Evolutionary conservation across 1,284 basidiomycete genomes (phyloP), one percentile per base, ranked within the genome.

Genomic region (Irpex lacteus): DNA sequence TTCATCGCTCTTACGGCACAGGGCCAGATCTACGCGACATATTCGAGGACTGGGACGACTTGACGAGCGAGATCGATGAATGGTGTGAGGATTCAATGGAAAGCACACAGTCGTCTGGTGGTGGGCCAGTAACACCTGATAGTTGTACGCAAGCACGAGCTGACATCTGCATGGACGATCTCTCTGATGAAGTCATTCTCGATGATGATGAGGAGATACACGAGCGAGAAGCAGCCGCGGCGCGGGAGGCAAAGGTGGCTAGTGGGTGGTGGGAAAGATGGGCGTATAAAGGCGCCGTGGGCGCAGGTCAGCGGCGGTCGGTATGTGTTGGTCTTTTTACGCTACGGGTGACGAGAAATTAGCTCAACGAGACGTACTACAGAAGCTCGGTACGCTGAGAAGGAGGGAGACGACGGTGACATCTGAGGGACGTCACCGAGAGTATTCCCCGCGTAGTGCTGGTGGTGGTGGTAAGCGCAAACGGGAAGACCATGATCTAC

Each of bases 181-280:
- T 64, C 36, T 69, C 65, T n/a, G 71, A 68, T 59, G 64, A 64
- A 47, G 57, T 66, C 57, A 65, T 67, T 9, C n/a, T 63, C 40
- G 66, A 66, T 44, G 68, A 67, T 26, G 71, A 67, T 26, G 71
- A 69, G 60, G 70, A 66, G 63, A 61, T 65, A 54, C 63, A 66
- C 44, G 58, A 60, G 44, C 61, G 65, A 56, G 56, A 55, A 26
- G 60, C 26, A 26, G 26, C 60, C 53, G 73, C 74, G 57, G 69
- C 74, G 64, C 77, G 79, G 59, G 73, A 74, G 44, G 76, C 80
- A 57, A 76, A 76, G 32, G 85, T 89, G 44, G 82, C 83, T 55
- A 77, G 77, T 54, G 87, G 87, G 15, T 90, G 88, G 88, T 81
- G 83, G 77, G 76, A 82, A 26, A 81, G 77, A 66, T 91, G 84